These are phyloP conservation scores for Exophiala viscosa DNA, from an alignment of 2,329 filamentous ascomycete species.

Conservation along the genomic window DNA sequence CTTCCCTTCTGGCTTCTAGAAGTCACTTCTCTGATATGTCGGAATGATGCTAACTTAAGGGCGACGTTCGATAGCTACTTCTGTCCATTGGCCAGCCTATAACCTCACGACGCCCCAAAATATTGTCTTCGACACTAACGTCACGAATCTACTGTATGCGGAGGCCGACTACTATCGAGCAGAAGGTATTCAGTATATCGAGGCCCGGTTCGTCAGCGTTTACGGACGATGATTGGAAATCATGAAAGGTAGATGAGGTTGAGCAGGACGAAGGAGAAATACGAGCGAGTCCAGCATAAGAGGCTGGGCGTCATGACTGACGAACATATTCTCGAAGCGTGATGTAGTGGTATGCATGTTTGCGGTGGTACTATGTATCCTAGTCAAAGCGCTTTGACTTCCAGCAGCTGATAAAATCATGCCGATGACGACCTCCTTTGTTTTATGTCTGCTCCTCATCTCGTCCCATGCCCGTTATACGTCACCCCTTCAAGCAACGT, in stretches of 20 bases:
- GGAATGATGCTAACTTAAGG: no score
- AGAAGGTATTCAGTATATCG: conserved; percentile 30
- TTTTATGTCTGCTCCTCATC: no score
- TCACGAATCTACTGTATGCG: conserved; percentile 38
- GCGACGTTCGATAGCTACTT: conserved; percentile 19
- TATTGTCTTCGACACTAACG: conserved; percentile 51
- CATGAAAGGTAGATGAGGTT: no score
- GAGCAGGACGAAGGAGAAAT: no score
- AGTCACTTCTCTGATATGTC: neutral
- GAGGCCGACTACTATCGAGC: conserved; percentile 47
- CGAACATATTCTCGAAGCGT: no score
- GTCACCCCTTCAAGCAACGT: conserved; percentile 14
- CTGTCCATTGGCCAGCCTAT: conserved; percentile 45
- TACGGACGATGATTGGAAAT: conserved; percentile 9
- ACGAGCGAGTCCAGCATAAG: no score
- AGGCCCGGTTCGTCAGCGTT: conserved; percentile 5
- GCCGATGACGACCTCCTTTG: no score
- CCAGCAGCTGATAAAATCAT: no score
- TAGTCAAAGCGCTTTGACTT: no score
- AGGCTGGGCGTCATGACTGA: no score
- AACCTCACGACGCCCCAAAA: conserved; percentile 38
- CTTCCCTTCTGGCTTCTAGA: neutral
- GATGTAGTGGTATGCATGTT: no score
- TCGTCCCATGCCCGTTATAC: conserved; percentile 1
- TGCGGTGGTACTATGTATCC: no score